Evolutionary conservation across 306 rosid species (phyloP).

Genomic region (Pachyrhizus erosus): DNA sequence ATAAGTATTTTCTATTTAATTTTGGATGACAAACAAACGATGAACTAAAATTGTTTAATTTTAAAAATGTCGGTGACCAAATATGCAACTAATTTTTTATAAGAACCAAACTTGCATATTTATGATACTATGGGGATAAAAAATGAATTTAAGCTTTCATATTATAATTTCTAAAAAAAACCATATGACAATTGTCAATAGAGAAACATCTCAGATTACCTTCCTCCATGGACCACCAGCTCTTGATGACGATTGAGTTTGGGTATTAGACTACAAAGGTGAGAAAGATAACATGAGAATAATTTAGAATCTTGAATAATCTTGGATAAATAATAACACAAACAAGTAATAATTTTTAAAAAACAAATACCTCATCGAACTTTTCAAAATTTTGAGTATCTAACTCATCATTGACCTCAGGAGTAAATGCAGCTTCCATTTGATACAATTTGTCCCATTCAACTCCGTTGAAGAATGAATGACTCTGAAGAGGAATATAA

Average conservation of each 20-base stretch:
- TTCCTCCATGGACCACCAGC: slow-evolving; percentile 97
- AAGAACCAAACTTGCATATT: no score
- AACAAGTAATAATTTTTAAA: slow-evolving; percentile 37
- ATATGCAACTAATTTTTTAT: no score
- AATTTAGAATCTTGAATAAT: slow-evolving; percentile 26
- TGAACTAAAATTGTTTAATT: no score
- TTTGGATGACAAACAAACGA: no score
- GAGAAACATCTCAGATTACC: slow-evolving; percentile 55
- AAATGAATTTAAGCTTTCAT: no score
- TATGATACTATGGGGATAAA: no score
- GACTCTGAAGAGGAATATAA: slow-evolving; percentile 60
- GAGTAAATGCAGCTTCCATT: slow-evolving; percentile 95
- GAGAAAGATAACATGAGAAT: not conserved
- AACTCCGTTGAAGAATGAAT: slow-evolving; percentile 70
- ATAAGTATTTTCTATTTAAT: no score
- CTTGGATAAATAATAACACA: slow-evolving; percentile 19
- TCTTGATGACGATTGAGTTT: slow-evolving; percentile 68
- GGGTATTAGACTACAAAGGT: slow-evolving; percentile 62
- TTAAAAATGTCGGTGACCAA: no score
- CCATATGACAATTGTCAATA: not conserved
- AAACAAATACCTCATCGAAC: slow-evolving; percentile 84
- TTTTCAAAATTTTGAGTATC: slow-evolving; percentile 98
- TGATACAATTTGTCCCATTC: slow-evolving; percentile 89
- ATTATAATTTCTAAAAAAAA: no score
- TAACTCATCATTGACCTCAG: slow-evolving; percentile 93